A percentile compares a stretch with the other conserved stretches of the same genome.
Evolutionary conservation across 306 rosid species (phyloP).

Genomic region (Cicer pinnatifidum): DNA sequence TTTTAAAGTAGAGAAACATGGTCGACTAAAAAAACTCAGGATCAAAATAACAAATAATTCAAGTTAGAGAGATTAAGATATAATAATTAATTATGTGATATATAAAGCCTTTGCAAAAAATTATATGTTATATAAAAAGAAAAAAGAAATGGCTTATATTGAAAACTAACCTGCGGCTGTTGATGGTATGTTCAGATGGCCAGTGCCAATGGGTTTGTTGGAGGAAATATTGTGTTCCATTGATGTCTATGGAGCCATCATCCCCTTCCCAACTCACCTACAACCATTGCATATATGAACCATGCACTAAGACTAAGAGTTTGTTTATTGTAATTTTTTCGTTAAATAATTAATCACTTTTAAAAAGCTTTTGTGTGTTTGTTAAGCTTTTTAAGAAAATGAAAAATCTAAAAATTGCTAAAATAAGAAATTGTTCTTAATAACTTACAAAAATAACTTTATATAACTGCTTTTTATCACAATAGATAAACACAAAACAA

Average conservation of each 20-base stretch:
- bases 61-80: not conserved
- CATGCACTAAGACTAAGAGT: not conserved
- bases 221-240: slow-evolving; percentile 59
- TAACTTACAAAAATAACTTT: too few species aligned
- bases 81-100: too few species aligned
- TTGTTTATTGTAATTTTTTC: too few species aligned
- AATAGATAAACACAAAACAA: too few species aligned
- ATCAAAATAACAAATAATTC: not conserved
- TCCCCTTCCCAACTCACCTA: slow-evolving; percentile 58
- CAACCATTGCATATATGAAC: slow-evolving; percentile 7
- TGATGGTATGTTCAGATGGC: slow-evolving; percentile 75
- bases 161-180: slow-evolving; percentile 56
- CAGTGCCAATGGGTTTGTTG: slow-evolving; percentile 73
- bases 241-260: slow-evolving; percentile 56
- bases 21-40: not conserved
- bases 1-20: not conserved
- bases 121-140: not conserved
- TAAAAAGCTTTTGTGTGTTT: too few species aligned
- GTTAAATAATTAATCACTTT: too few species aligned
- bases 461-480: too few species aligned
- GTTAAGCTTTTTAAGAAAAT: too few species aligned
- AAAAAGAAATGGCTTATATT: not conserved
- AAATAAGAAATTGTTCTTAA: too few species aligned
- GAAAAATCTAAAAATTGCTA: too few species aligned
- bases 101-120: not conserved